These are phyloP conservation scores for Panaeolus papilionaceus DNA, from an alignment of 768 basidiomycete genomes.

Conservation along the genomic window DNA sequence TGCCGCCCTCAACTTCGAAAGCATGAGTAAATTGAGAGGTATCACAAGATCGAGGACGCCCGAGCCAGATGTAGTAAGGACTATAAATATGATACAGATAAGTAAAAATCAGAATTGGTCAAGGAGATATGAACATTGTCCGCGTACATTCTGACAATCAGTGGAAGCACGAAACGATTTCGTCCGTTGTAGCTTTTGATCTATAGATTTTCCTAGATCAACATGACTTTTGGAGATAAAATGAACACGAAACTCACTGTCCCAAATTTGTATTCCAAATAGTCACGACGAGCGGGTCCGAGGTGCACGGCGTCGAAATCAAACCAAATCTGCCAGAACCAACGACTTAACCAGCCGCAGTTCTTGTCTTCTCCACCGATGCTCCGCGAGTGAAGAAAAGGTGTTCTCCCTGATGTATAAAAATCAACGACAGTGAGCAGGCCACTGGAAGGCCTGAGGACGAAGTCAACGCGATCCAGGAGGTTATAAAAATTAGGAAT, in stretches of 20 bases:
- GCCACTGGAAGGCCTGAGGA: slow-evolving; percentile 64
- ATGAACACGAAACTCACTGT: slow-evolving; percentile 49
- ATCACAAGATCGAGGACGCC: slow-evolving; percentile 67
- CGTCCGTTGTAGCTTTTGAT: slow-evolving; percentile 76
- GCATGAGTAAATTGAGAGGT: slow-evolving; percentile 60
- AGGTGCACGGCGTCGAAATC: slow-evolving; percentile 60
- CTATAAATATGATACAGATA: slow-evolving; percentile 32
- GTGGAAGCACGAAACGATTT: slow-evolving; percentile 72
- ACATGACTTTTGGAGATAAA: background rate
- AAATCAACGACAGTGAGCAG: slow-evolving; percentile 77
- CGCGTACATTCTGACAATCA: slow-evolving; percentile 64
- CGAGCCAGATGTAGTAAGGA: slow-evolving; percentile 80
- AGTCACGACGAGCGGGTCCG: slow-evolving; percentile 65
- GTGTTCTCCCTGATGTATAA: slow-evolving; percentile 64
- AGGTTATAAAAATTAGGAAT: slow-evolving; percentile 70
- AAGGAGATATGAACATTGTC: background rate
- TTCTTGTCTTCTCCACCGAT: slow-evolving; percentile 68
- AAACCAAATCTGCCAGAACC: slow-evolving; percentile 84
- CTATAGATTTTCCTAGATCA: slow-evolving; percentile 28
- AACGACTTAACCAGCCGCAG: slow-evolving; percentile 69
- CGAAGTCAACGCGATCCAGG: slow-evolving; percentile 70
- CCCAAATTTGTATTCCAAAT: slow-evolving; percentile 81
- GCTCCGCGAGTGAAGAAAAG: slow-evolving; percentile 62
- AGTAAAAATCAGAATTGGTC: background rate
- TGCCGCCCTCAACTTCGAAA: slow-evolving; percentile 70